phyloP scores from a whole-genome alignment of 129 eudicot species.

The Kitagawia praeruptora region DNA sequence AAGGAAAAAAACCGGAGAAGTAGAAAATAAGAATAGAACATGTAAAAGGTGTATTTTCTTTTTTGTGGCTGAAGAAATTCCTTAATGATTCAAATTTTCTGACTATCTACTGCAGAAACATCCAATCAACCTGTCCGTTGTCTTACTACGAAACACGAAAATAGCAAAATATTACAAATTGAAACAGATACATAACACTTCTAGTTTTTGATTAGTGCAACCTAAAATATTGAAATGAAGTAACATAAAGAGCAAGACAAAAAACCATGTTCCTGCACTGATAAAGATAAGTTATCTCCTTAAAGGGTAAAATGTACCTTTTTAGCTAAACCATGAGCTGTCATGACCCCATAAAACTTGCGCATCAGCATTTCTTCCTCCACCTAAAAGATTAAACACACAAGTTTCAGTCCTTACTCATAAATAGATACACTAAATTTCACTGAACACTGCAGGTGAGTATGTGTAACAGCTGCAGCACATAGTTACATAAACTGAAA shows the following conservation, averaged over 20 bases:
- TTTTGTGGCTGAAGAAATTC: background rate
- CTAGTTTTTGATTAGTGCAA: background rate
- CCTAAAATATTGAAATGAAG: background rate
- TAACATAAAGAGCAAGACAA: background rate
- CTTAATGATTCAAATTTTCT: background rate
- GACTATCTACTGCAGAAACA: background rate
- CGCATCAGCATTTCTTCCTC: conserved; percentile 87
- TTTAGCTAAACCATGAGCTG: conserved; percentile 31
- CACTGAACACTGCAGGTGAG: background rate
- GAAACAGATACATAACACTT: background rate
- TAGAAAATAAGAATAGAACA: background rate
- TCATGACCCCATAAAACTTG: conserved; percentile 51
- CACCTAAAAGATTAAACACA: conserved; percentile 28
- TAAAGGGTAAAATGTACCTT: conserved; percentile 20
- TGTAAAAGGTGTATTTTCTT: background rate
- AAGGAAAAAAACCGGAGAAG: background rate
- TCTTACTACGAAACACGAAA: background rate
- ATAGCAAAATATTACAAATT: background rate
- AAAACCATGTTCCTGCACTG: background rate
- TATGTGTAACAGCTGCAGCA: background rate
- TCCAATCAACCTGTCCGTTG: background rate
- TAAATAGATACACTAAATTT: background rate
- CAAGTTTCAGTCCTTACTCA: background rate
- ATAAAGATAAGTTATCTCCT: background rate
- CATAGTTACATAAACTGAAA: background rate